These are phyloP conservation scores for Boletus bicolor DNA, from an alignment of 768 basidiomycete genomes.

Conservation along the genomic window DNA sequence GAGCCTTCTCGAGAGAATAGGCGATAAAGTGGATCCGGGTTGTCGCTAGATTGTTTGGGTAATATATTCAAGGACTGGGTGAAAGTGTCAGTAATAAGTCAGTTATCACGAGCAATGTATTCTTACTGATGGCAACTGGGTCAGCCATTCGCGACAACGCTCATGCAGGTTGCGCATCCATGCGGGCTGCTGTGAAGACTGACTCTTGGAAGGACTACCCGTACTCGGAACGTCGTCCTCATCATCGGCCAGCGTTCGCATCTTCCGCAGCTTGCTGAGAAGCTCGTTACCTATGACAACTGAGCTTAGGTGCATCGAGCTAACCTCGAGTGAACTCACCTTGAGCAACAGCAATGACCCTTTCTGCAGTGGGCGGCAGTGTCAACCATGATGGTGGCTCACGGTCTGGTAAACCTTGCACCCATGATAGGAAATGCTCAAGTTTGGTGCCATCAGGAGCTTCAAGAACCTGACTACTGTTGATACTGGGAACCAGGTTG, in stretches of 20 bases:
- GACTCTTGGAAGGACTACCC: conserved; percentile 57
- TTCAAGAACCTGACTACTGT: conserved; percentile 53
- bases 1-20: conserved; percentile 85
- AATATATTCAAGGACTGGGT: conserved; percentile 61
- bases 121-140: conserved; percentile 69
- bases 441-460: conserved; percentile 92
- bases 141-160: conserved; percentile 82
- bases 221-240: conserved; percentile 62
- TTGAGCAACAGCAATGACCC: conserved; percentile 87
- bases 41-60: conserved; percentile 62
- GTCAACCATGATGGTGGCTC: conserved; percentile 95
- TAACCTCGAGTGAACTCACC: conserved; percentile 44
- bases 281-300: conserved; percentile 65
- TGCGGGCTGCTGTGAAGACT: conserved; percentile 75
- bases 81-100: conserved; percentile 10
- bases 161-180: conserved; percentile 91
- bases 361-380: conserved; percentile 88
- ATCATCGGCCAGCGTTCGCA: conserved; percentile 85
- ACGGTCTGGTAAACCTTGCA: conserved; percentile 81
- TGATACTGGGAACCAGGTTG: conserved; percentile 68
- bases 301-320: conserved; percentile 1
- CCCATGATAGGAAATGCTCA: conserved; percentile 89
- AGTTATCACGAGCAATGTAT: background rate
- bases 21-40: conserved; percentile 82
- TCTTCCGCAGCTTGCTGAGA: conserved; percentile 85